Evolutionary conservation across 2,329 filamentous ascomycete genomes (phyloP).

Genomic region (Chrysoporthe austroafricana): DNA sequence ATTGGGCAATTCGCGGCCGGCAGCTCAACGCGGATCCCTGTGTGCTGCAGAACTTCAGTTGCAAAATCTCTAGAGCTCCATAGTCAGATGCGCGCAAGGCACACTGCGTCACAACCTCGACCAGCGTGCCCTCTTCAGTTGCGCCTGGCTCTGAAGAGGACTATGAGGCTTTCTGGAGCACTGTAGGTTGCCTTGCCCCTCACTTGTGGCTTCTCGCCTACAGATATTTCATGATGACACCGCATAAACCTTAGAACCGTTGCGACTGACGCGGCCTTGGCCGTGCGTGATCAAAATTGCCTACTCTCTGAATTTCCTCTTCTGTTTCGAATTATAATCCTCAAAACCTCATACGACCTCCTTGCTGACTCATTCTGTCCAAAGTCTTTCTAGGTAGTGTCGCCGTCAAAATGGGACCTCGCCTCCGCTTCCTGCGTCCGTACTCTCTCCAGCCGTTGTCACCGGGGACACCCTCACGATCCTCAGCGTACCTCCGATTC

Average conservation of each 20-base stretch:
- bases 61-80: conserved; percentile 24
- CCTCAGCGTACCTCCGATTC: conserved; percentile 49
- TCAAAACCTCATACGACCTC: neutral
- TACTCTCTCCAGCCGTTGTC: conserved; percentile 51
- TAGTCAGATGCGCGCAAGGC: neutral
- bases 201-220: neutral
- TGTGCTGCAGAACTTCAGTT: neutral
- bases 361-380: conserved; percentile 33
- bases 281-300: conserved; percentile 58
- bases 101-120: neutral
- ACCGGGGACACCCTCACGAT: conserved; percentile 36
- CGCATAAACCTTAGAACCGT: conserved; percentile 58
- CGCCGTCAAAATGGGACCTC: conserved; percentile 48
- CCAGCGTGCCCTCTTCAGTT: neutral
- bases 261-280: conserved; percentile 57
- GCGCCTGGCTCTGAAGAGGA: neutral
- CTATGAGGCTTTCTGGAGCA: neutral
- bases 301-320: conserved; percentile 47
- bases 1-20: conserved; percentile 5
- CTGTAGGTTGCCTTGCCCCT: conserved; percentile 11
- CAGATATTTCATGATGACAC: conserved; percentile 50
- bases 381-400: conserved; percentile 14
- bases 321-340: conserved; percentile 8
- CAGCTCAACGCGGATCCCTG: conserved; percentile 5
- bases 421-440: conserved; percentile 59